Evolutionary conservation across 176 grass and related monocot species (phyloP).

Genomic region (Phoenix roebelenii): DNA sequence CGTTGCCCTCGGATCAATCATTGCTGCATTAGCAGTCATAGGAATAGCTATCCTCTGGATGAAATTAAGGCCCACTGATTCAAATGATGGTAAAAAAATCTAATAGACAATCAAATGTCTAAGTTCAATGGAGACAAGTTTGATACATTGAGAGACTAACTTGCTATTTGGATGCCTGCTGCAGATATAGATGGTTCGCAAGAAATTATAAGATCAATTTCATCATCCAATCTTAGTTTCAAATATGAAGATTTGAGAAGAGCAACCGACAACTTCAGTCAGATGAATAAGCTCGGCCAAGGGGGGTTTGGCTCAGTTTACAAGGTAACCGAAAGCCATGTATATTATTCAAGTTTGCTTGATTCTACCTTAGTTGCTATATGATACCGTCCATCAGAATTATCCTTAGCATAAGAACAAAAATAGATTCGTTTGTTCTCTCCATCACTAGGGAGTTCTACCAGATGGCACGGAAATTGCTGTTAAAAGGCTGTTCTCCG

Average conservation of each 20-base stretch:
- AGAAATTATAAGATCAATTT: conserved; percentile 49
- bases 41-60: conserved; percentile 43
- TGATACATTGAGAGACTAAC: neutral
- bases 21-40: conserved; percentile 23
- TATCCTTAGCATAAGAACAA: no score
- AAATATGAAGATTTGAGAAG: conserved; percentile 48
- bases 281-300: conserved; percentile 71
- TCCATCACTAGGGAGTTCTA: conserved; percentile 45
- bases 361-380: no score
- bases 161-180: neutral
- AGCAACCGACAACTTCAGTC: conserved; percentile 56
- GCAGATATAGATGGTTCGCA: conserved; percentile 49
- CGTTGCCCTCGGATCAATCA: conserved; percentile 25
- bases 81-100: conserved; percentile 36
- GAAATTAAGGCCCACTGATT: conserved; percentile 21
- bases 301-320: conserved; percentile 72
- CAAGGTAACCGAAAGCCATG: conserved; percentile 37
- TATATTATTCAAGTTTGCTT: neutral
- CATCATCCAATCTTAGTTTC: conserved; percentile 49
- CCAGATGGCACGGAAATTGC: conserved; percentile 61
- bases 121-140: neutral
- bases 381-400: no score
- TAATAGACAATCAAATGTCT: no score
- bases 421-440: neutral
- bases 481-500: conserved; percentile 67